A percentile compares a stretch with the other conserved stretches of the same genome.
phyloP scores from a whole-genome alignment of 228 moss, liverwort and hornwort species.

The Sphagnum fallax region DNA sequence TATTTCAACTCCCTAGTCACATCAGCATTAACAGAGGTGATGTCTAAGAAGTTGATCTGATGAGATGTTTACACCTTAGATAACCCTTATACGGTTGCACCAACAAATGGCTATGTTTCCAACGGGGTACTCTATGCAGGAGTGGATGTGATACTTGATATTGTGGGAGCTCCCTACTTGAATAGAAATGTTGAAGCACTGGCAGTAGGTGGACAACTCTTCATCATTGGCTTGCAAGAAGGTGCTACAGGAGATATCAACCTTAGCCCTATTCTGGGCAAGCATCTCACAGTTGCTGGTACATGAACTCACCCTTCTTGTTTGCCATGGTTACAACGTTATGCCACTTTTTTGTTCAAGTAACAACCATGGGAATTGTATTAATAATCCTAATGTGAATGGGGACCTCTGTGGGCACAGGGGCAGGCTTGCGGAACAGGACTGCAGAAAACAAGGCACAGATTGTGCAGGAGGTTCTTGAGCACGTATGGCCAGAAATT shows the following conservation, averaged over 20 bases:
- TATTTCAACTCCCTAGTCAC: no score
- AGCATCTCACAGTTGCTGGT: slow-evolving; percentile 61
- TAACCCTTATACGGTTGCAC: no score
- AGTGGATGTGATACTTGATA: slow-evolving; percentile 82
- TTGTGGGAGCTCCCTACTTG: slow-evolving; percentile 65
- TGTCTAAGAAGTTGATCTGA: no score
- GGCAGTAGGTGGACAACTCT: slow-evolving; percentile 57
- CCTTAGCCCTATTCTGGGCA: slow-evolving; percentile 29
- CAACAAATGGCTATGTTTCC: no score
- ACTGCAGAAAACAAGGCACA: slow-evolving; percentile 55
- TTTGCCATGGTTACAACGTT: background rate
- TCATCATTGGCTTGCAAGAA: slow-evolving; percentile 58
- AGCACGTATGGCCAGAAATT: slow-evolving; percentile 68
- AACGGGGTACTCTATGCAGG: slow-evolving; percentile 22
- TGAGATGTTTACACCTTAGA: no score
- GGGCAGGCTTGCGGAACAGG: slow-evolving; percentile 42
- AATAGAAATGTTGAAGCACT: slow-evolving; percentile 63
- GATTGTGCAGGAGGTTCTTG: slow-evolving; percentile 57
- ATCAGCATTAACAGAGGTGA: no score
- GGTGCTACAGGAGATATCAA: slow-evolving; percentile 39
- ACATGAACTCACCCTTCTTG: slow-evolving; percentile 1
- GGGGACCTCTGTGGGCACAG: slow-evolving; percentile 11
- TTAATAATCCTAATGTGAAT: no score
- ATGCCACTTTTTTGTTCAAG: no score
- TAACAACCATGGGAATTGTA: no score